phyloP scores from a whole-genome alignment of 257 asterid genomes.

The Cordia subcordata region DNA sequence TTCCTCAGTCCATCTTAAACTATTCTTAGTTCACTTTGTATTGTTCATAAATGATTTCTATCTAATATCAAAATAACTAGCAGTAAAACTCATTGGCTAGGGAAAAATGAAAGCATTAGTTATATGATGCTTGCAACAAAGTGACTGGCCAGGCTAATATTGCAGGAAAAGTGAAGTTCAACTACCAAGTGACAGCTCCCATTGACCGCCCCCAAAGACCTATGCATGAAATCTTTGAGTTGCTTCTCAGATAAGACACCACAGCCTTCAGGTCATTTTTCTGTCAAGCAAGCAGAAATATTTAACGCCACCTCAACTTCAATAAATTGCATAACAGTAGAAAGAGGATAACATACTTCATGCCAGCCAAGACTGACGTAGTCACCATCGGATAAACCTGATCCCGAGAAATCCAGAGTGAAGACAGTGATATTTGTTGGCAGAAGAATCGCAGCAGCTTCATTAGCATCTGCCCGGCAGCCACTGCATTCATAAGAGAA shows the following conservation, averaged over 20 bases:
- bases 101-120: background rate
- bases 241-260: constrained; percentile 76
- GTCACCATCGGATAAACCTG: constrained; percentile 91
- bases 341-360: constrained; percentile 53
- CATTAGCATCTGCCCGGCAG: constrained; percentile 97
- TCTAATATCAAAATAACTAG: too few relatives aligned
- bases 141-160: background rate
- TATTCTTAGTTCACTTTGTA: too few relatives aligned
- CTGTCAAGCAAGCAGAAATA: constrained; percentile 34
- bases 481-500: constrained; percentile 54
- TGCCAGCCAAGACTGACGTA: constrained; percentile 98
- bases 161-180: constrained; percentile 12
- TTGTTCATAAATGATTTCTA: too few relatives aligned
- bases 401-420: constrained; percentile 93
- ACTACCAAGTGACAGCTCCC: constrained; percentile 97
- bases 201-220: constrained; percentile 99
- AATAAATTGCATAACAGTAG: constrained; percentile 12
- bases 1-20: too few relatives aligned
- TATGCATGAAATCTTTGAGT: constrained; percentile 62
- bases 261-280: constrained; percentile 92
- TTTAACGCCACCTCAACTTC: constrained; percentile 6
- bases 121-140: constrained; percentile 3
- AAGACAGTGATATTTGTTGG: constrained; percentile 89
- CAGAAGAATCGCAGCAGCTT: constrained; percentile 92
- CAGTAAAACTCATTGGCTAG: background rate